phyloP scores from a whole-genome alignment of 768 basidiomycete genomes.

The Xerocomellus intermedius region DNA sequence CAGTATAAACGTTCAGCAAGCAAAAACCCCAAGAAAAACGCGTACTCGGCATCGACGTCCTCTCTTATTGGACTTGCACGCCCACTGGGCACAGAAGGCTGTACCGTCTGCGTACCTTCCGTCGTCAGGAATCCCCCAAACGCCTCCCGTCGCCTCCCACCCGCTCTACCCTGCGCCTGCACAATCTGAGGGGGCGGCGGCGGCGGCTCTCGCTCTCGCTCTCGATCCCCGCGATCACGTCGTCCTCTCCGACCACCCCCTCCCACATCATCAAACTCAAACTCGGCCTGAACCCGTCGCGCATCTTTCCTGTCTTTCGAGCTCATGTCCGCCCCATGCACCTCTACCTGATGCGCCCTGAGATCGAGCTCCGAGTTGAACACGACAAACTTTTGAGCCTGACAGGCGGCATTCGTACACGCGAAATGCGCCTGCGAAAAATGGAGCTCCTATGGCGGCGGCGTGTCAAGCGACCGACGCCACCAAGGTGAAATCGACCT shows the following conservation, averaged over 20 bases:
- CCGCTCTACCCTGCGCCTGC: slow-evolving; percentile 30
- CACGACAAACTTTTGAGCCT: slow-evolving; percentile 90
- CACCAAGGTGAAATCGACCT: slow-evolving; percentile 27
- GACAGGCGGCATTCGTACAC: slow-evolving; percentile 72
- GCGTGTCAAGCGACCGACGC: not conserved
- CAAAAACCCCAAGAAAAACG: not conserved
- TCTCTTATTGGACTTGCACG: slow-evolving; percentile 34
- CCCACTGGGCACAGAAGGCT: slow-evolving; percentile 21
- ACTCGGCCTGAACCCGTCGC: slow-evolving; percentile 59
- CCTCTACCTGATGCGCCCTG: slow-evolving; percentile 86
- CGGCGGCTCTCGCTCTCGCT: slow-evolving; percentile 44
- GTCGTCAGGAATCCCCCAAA: slow-evolving; percentile 62
- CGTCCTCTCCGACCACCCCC: slow-evolving; percentile 46
- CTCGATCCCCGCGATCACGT: slow-evolving; percentile 46
- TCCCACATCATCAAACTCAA: slow-evolving; percentile 65
- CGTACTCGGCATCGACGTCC: slow-evolving; percentile 60
- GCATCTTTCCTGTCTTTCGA: slow-evolving; percentile 68
- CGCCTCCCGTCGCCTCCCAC: slow-evolving; percentile 52
- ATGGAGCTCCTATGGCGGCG: slow-evolving; percentile 58
- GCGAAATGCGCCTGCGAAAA: slow-evolving; percentile 75
- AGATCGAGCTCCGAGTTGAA: slow-evolving; percentile 87
- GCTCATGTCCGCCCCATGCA: slow-evolving; percentile 74
- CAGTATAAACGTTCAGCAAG: not conserved
- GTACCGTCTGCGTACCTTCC: slow-evolving; percentile 24
- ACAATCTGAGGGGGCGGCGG: slow-evolving; percentile 14